These are phyloP conservation scores for Gaertneriomyces sp. DNA, from an alignment of 192 early-diverging fungal genomes.

Conservation along the genomic window DNA sequence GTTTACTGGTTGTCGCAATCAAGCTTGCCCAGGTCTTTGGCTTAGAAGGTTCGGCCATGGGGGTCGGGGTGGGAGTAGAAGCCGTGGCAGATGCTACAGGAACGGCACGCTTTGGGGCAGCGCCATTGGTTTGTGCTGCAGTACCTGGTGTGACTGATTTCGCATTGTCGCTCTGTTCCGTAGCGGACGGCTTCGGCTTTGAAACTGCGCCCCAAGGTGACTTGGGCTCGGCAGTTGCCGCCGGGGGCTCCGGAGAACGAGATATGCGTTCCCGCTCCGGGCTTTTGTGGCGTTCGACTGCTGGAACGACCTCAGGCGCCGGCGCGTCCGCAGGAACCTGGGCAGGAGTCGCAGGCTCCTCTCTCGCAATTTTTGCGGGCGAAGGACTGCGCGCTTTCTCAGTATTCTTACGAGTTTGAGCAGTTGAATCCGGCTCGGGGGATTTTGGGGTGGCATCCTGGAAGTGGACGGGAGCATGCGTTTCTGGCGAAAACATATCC, in stretches of 20 bases:
- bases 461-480: conserved; percentile 1
- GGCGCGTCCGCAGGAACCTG: background rate
- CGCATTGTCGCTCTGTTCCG: conserved; percentile 20
- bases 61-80: conserved; percentile 23
- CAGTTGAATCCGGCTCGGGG: conserved; percentile 5
- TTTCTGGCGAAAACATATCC: conserved; percentile 31
- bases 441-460: conserved; percentile 15
- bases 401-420: background rate
- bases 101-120: conserved; percentile 11
- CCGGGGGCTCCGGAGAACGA: background rate
- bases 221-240: conserved; percentile 25
- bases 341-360: too few species aligned
- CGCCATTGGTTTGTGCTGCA: conserved; percentile 6
- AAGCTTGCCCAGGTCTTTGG: conserved; percentile 78
- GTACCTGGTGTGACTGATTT: background rate
- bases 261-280: too few species aligned
- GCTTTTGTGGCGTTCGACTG: too few species aligned
- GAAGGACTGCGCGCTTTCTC: conserved; percentile 29
- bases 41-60: conserved; percentile 44
- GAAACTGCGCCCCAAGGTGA: conserved; percentile 10
- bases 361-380: conserved; percentile 4
- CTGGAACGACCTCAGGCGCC: conserved; percentile 17
- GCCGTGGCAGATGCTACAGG: conserved; percentile 23
- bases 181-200: conserved; percentile 19
- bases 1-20: conserved; percentile 46